Base-by-base conservation (phyloP, 2,329 filamentous ascomycete species). In the Cyphellophora attinorum region DNA sequence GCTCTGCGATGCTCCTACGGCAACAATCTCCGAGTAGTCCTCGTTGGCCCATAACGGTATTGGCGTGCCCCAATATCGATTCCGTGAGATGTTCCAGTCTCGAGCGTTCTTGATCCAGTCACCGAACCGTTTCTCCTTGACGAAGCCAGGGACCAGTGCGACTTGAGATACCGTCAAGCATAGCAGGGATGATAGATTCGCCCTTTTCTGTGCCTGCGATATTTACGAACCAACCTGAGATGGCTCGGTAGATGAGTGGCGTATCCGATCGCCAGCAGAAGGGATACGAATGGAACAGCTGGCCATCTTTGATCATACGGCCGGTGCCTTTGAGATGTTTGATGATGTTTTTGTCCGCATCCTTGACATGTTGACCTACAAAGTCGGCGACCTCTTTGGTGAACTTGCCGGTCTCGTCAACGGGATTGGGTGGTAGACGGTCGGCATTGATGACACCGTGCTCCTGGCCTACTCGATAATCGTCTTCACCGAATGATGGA, bases 11-110 rank as follows among this genome's bases (percentile, higher is more conserved):
- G 47, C 84, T 89, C 85, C 83, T 34, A 93, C 61, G 52, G 84
- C 91, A 15, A 93, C 70, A 35, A 80, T 69, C 60, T 93, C 85
- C 50, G 85, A 80, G 49, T 79, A 63, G 52, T 93, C 85, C 19
- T 89, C 82, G 51, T 81, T 91, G 29, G 81, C 78, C 85, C 85
- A 93, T 11, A 93, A 60, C 6, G 85, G 85, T 42, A 93, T 76
- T 3, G 85, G 85, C 0, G 85, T 93, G 17, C 85, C 85, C 85
- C 85, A 93, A 57, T 89, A 93, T 37, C 85, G 74, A 58, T 91
- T 93, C 46, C 85, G 71, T 33, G 83, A 88, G 16, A 93, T 81
- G 52, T 91, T 91, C 85, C 85, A 93, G 58, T 93, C 85, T 39
- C 80, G 76, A 6, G 85, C 85, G 52, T 85, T 85, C 37, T 71